Base-by-base conservation (phyloP, 371 early-diverging fungal genomes). In the Rhizopus microsporus region DNA sequence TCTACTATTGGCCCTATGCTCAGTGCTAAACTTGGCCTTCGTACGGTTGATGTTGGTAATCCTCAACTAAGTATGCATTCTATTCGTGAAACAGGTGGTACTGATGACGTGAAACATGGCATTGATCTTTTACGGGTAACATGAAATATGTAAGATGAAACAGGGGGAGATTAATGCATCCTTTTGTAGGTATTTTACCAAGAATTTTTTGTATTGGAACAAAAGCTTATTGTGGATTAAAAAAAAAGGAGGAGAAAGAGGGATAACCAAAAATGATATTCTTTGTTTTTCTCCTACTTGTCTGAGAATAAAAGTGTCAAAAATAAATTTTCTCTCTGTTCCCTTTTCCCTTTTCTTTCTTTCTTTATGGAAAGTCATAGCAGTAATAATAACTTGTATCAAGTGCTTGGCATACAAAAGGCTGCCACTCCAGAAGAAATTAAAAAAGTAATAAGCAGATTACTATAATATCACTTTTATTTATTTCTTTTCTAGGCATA, bases 1-100 rank as follows among this genome's bases (percentile, higher is more conserved):
- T 90, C 92, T 32, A 96, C 97, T 23, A 98, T 98, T 67, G 97
- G 98, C 0, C 98, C 98, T 43, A 92, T 98, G 88, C 77, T 98
- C 35, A 89, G 90, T 63, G 90, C 95, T 12, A 90, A 95, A 64
- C 81, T 97, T 32, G 98, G 98, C n/a, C 74, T 98, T 56, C 87
- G 96, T 61, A 97, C 98, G 10, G 79, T 97, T 65, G 96, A 98
- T 79, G 88, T 97, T 23, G 97, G 98, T 56, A 93, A 91, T 65
- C 93, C 97, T 40, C 95, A 96, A 74, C 68, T 96, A 47, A 89
- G 89, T 68, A 98, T 97, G 98, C 98, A 97, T 77, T 93, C 93
- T 57, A 91, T 94, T 75, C 93, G 97, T 56, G 97, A 98, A 75
- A 88, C 85, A n/a, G 88, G 90, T 62, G 98, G 97, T 10, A 82